Evolutionary conservation across 192 early-diverging fungal genomes (phyloP).

Genomic region (Mortierella claussenii): DNA sequence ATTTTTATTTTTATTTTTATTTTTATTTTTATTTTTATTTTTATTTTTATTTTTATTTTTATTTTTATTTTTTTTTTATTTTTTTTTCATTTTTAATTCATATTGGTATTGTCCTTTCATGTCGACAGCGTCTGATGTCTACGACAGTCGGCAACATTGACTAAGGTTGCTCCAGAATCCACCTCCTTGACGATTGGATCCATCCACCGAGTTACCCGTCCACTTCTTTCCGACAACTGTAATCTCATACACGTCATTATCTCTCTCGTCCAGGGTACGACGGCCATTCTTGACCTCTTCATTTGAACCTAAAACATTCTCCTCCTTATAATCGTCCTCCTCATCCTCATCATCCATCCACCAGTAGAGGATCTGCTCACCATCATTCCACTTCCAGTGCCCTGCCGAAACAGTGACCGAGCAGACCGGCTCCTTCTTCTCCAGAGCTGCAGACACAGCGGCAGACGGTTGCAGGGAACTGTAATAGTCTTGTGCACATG

Average conservation of each 20-base stretch:
- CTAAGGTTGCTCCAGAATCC: constrained; percentile 26
- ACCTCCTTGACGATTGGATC: neutral
- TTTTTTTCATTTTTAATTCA: neutral
- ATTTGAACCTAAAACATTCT: neutral
- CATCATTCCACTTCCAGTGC: constrained; percentile 38
- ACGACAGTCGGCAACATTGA: constrained; percentile 41
- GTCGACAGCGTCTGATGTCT: no score
- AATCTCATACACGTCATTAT: constrained; percentile 37
- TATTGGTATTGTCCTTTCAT: neutral
- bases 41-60: no score
- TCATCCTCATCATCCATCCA: constrained; percentile 21
- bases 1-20: no score
- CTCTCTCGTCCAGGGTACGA: constrained; percentile 8
- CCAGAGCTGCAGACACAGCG: neutral
- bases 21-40: no score
- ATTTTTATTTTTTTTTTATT: neutral
- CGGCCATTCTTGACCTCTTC: neutral
- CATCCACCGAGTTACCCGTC: constrained; percentile 29
- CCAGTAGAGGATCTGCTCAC: constrained; percentile 46
- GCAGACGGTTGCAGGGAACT: constrained; percentile 8
- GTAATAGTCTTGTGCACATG: constrained; percentile 39
- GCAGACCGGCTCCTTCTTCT: constrained; percentile 13
- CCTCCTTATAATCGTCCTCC: neutral
- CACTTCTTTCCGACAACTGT: constrained; percentile 51
- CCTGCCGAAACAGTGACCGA: constrained; percentile 42